phyloP scores from a whole-genome alignment of 768 basidiomycete species.

The Gymnopilus dilepis region DNA sequence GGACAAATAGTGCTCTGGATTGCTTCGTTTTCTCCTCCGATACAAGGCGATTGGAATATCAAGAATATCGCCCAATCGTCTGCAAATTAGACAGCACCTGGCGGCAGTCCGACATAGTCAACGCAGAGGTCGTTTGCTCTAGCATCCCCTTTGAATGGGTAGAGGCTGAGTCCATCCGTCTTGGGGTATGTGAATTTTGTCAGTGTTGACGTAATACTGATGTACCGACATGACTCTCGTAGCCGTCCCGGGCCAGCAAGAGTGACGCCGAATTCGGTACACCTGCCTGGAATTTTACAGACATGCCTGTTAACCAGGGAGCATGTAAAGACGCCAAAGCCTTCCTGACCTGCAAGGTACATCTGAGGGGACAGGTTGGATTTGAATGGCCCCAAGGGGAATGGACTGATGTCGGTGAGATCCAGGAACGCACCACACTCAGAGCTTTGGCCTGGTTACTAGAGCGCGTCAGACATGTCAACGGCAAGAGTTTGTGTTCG shows the following conservation, averaged over 20 bases:
- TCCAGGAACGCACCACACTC: conserved; percentile 85
- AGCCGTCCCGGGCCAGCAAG: no score
- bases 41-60: conserved; percentile 79
- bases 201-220: no score
- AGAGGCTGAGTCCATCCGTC: conserved; percentile 44
- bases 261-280: conserved; percentile 71
- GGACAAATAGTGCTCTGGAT: conserved; percentile 79
- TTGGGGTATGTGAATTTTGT: conserved; percentile 55
- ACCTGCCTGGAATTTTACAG: conserved; percentile 57
- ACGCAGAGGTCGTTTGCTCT: conserved; percentile 56
- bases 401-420: conserved; percentile 86
- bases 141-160: conserved; percentile 73
- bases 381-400: conserved; percentile 75
- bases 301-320: conserved; percentile 56
- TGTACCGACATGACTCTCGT: no score
- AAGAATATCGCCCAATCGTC: conserved; percentile 78
- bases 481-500: conserved; percentile 59
- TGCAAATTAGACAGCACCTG: conserved; percentile 76
- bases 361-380: conserved; percentile 71
- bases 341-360: conserved; percentile 76
- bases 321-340: conserved; percentile 80
- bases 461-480: conserved; percentile 79
- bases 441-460: conserved; percentile 85
- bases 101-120: conserved; percentile 68
- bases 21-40: conserved; percentile 84